These are phyloP conservation scores for Rhamnella rubrinervis DNA, from an alignment of 331 rosid genomes.

Conservation along the genomic window DNA sequence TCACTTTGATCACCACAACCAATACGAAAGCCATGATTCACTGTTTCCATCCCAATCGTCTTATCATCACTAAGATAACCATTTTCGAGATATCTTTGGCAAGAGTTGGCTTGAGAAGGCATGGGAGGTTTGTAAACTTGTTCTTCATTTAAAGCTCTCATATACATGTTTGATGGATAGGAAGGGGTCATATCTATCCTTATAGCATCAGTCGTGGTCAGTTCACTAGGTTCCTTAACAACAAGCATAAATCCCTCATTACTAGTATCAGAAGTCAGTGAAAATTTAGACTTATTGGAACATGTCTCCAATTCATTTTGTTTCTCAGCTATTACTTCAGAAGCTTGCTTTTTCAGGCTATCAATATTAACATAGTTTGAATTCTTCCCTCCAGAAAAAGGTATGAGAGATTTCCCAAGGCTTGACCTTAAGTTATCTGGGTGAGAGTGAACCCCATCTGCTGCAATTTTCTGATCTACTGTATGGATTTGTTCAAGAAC, in stretches of 20 bases:
- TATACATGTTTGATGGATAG: slow-evolving; percentile 29
- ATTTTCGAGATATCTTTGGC: slow-evolving; percentile 37
- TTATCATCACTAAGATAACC: slow-evolving; percentile 37
- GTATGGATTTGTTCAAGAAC: slow-evolving; percentile 25
- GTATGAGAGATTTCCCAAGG: slow-evolving; percentile 38
- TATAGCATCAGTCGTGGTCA: slow-evolving; percentile 32
- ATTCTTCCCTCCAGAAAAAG: slow-evolving; percentile 34
- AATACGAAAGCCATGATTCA: slow-evolving; percentile 29
- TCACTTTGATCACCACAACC: slow-evolving; percentile 43
- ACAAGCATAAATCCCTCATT: slow-evolving; percentile 36
- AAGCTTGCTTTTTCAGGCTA: slow-evolving; percentile 29
- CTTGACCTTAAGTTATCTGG: slow-evolving; percentile 40
- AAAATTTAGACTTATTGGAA: slow-evolving; percentile 24
- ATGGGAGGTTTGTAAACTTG: slow-evolving; percentile 32
- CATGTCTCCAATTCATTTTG: slow-evolving; percentile 33
- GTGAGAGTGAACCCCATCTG: slow-evolving; percentile 44
- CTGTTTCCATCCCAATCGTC: slow-evolving; percentile 37
- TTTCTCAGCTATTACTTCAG: slow-evolving; percentile 40
- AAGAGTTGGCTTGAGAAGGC: slow-evolving; percentile 35
- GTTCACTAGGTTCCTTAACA: slow-evolving; percentile 37
- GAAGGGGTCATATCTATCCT: slow-evolving; percentile 27
- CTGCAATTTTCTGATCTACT: slow-evolving; percentile 20
- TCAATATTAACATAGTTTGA: slow-evolving; percentile 30
- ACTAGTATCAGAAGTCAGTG: slow-evolving; percentile 30
- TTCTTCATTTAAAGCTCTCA: slow-evolving; percentile 29